Conservation (phyloP, 2,329 filamentous ascomycete genomes). For the Trichoderma semiorbis region DNA sequence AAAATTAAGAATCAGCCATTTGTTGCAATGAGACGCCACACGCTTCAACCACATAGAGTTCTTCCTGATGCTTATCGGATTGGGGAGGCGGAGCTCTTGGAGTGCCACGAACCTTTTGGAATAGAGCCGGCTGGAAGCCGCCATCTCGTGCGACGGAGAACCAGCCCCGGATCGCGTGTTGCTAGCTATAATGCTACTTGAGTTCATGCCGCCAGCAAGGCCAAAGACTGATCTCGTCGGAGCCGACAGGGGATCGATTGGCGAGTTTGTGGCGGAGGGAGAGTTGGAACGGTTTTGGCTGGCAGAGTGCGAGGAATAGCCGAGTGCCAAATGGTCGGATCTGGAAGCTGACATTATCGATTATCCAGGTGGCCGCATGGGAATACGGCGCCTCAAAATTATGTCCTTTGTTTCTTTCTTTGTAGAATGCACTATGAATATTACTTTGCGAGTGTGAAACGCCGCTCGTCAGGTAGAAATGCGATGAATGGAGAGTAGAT, state of each 20-base stretch:
- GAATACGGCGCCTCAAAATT: conserved; percentile 25
- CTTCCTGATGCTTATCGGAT: not conserved
- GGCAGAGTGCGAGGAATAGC: conserved; percentile 69
- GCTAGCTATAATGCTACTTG: conserved; percentile 56
- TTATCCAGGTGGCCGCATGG: conserved; percentile 60
- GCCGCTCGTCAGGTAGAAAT: conserved; percentile 9
- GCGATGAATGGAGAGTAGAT: conserved; percentile 9
- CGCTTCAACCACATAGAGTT: not conserved
- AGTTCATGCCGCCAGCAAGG: conserved; percentile 59
- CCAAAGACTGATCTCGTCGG: conserved; percentile 70
- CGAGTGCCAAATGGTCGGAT: conserved; percentile 82
- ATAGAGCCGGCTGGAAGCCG: conserved; percentile 70
- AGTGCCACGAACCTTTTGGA: conserved; percentile 75
- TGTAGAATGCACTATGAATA: conserved; percentile 10
- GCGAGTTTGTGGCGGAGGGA: conserved; percentile 75
- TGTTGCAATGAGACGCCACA: not conserved
- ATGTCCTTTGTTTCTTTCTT: not conserved
- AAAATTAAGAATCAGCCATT: not conserved
- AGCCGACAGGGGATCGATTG: conserved; percentile 67
- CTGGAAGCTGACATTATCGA: conserved; percentile 91
- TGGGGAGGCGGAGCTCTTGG: conserved; percentile 6
- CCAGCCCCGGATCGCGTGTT: conserved; percentile 77
- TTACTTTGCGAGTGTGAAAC: conserved; percentile 1
- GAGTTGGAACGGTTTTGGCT: conserved; percentile 69
- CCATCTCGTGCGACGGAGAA: conserved; percentile 91